phyloP scores from a whole-genome alignment of 1,139 yeast genomes.

The Suhomyces yuchorum region DNA sequence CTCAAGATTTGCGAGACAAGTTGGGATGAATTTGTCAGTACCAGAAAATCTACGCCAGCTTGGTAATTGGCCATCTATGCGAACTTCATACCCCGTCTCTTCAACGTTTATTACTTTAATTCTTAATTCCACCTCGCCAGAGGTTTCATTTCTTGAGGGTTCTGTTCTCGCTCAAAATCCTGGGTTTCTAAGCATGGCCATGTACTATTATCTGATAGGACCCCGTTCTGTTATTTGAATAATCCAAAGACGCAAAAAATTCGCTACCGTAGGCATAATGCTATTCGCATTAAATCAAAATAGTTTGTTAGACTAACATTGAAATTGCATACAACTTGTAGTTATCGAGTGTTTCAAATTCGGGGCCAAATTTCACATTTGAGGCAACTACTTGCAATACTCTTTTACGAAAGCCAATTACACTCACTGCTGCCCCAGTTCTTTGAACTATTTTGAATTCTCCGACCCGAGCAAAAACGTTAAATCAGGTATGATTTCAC shows the following conservation, averaged over 20 bases:
- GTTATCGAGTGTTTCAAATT: not conserved
- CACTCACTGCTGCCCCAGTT: not conserved
- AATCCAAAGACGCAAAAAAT: not conserved
- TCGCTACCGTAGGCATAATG: not conserved
- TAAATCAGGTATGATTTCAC: not conserved
- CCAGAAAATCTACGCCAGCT: slow-evolving; percentile 9
- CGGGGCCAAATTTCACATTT: not conserved
- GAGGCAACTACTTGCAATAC: not conserved
- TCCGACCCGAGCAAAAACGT: not conserved
- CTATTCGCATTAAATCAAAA: not conserved
- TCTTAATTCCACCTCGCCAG: slow-evolving; percentile 3
- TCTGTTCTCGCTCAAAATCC: not conserved
- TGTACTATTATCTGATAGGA: slow-evolving; percentile 6
- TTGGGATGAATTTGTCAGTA: slow-evolving; percentile 49
- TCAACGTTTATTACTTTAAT: slow-evolving; percentile 4
- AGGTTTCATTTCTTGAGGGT: slow-evolving; percentile 9
- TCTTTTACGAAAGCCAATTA: not conserved
- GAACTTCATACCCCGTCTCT: not conserved
- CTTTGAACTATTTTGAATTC: not conserved
- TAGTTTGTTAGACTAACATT: too few relatives aligned
- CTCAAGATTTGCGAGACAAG: slow-evolving; percentile 55
- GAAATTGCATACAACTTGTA: too few relatives aligned
- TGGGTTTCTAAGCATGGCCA: slow-evolving; percentile 3
- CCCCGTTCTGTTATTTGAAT: not conserved
- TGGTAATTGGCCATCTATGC: not conserved